phyloP scores from a whole-genome alignment of 225 moss, liverwort and hornwort species.

The Straminergon stramineum region DNA sequence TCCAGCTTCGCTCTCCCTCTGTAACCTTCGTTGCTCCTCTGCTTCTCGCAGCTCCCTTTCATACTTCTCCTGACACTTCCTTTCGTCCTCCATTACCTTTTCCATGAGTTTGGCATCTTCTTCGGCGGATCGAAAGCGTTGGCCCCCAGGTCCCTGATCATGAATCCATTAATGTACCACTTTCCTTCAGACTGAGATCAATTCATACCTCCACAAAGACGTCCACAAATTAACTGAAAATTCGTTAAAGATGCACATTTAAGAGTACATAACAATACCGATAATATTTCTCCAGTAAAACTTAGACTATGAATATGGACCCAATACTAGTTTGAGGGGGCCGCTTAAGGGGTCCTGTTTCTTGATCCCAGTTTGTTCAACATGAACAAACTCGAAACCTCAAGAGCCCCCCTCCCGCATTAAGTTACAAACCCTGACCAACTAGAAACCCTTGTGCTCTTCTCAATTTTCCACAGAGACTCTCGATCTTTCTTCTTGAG shows the following conservation, averaged over 20 bases:
- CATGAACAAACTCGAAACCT: neutral
- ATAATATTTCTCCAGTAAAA: neutral
- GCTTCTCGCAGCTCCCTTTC: constrained; percentile 21
- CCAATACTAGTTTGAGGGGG: neutral
- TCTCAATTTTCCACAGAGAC: neutral
- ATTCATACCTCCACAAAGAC: neutral
- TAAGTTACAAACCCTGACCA: neutral
- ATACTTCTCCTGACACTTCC: constrained; percentile 29
- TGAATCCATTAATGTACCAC: neutral
- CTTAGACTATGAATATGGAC: neutral
- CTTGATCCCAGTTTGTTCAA: neutral
- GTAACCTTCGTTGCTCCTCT: neutral
- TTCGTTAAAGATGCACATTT: neutral
- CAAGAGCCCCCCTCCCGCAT: neutral
- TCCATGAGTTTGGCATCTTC: constrained; percentile 32
- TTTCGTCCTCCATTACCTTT: constrained; percentile 29
- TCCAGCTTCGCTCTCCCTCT: neutral
- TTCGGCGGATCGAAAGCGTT: neutral
- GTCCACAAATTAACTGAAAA: neutral
- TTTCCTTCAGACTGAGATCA: neutral
- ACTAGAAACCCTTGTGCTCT: neutral
- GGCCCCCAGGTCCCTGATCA: constrained; percentile 2
- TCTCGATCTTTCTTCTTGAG: neutral
- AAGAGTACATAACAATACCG: neutral
- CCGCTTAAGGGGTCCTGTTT: neutral